Evolutionary conservation across 1,139 yeast species (phyloP).

Genomic region (Blastobotrys niveus): DNA sequence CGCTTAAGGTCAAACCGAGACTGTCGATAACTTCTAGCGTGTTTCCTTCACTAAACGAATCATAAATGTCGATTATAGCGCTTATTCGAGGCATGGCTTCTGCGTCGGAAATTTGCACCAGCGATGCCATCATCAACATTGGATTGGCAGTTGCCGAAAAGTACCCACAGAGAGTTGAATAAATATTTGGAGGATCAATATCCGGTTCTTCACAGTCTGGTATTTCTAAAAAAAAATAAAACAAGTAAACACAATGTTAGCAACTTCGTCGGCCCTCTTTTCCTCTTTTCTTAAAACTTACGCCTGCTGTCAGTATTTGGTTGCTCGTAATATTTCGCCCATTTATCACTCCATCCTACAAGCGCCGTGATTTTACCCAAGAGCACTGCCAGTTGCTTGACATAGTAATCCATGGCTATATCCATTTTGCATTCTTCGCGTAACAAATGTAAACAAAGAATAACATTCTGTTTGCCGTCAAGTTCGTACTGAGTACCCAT

Average conservation of each 20-base stretch:
- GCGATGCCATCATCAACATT: slow-evolving; percentile 38
- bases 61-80: slow-evolving; percentile 3
- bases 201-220: slow-evolving; percentile 15
- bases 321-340: slow-evolving; percentile 54
- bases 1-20: slow-evolving; percentile 45
- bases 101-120: slow-evolving; percentile 21
- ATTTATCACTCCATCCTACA: slow-evolving; percentile 70
- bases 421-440: slow-evolving; percentile 71
- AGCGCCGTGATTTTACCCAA: slow-evolving; percentile 58
- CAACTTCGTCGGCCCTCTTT: slow-evolving; percentile 36
- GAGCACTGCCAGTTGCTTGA: slow-evolving; percentile 45
- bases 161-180: slow-evolving; percentile 18
- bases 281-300: slow-evolving; percentile 1
- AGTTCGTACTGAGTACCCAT: slow-evolving; percentile 20
- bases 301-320: slow-evolving; percentile 5
- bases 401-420: slow-evolving; percentile 39
- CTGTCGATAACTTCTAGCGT: slow-evolving; percentile 2
- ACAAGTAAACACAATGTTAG: neutral
- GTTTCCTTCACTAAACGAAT: slow-evolving; percentile 5
- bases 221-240: neutral
- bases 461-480: slow-evolving; percentile 51
- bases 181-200: slow-evolving; percentile 26
- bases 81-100: slow-evolving; percentile 7
- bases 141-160: slow-evolving; percentile 17
- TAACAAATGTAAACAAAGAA: slow-evolving; percentile 64